Evolutionary conservation across 805 yeast species (phyloP).

Genomic region (Yarrowia sp.): DNA sequence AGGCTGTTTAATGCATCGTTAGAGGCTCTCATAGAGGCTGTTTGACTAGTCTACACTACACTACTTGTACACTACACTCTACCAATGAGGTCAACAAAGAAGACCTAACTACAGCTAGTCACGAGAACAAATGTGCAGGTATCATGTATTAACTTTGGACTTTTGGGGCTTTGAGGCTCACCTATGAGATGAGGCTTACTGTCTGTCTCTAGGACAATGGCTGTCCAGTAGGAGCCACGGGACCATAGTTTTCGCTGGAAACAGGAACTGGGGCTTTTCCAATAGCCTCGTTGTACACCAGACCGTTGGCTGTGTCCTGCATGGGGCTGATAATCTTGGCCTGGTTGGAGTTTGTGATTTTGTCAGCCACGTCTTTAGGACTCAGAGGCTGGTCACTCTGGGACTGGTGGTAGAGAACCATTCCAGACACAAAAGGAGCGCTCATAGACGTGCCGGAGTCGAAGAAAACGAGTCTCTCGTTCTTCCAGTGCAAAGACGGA

Average conservation of each 20-base stretch:
- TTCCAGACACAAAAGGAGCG: constrained; percentile 92
- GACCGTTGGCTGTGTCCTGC: background rate
- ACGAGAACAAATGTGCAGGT: too few species aligned
- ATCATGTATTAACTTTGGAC: too few species aligned
- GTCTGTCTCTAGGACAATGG: too few species aligned
- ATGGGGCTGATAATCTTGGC: background rate
- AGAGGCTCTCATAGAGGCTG: too few species aligned
- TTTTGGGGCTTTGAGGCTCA: background rate
- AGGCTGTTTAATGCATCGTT: too few species aligned
- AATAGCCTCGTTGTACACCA: constrained; percentile 6
- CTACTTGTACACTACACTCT: too few species aligned
- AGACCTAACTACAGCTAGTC: too few species aligned
- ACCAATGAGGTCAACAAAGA: too few species aligned
- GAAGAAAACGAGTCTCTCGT: constrained; percentile 34
- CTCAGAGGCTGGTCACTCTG: background rate
- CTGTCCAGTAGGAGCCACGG: background rate
- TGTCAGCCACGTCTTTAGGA: background rate
- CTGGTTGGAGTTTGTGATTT: background rate
- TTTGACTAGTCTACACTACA: too few species aligned
- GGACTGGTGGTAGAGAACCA: constrained; percentile 67
- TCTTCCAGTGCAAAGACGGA: constrained; percentile 48
- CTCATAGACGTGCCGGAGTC: constrained; percentile 96
- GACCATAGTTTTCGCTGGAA: background rate
- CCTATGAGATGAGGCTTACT: too few species aligned
- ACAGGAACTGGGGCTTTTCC: background rate